Evolutionary conservation across 495 filamentous ascomycete genomes (phyloP).

Genomic region (Xanthoparmelia taractica): DNA sequence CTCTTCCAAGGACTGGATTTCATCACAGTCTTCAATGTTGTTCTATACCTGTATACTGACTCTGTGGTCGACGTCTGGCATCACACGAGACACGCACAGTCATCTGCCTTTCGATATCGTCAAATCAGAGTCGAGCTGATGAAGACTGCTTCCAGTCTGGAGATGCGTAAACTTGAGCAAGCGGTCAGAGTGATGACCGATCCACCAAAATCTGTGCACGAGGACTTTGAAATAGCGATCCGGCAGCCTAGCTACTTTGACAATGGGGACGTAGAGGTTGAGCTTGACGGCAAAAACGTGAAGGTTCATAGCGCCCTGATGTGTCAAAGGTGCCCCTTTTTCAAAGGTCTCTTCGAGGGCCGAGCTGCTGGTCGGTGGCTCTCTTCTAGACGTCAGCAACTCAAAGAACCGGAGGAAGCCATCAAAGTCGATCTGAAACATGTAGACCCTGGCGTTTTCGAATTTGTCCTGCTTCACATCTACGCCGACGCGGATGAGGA

Average conservation of each 20-base stretch:
- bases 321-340: slow-evolving; percentile 85
- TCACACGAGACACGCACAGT: slow-evolving; percentile 50
- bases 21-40: slow-evolving; percentile 66
- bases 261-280: slow-evolving; percentile 65
- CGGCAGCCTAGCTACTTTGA: slow-evolving; percentile 61
- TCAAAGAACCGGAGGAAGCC: slow-evolving; percentile 37
- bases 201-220: slow-evolving; percentile 53
- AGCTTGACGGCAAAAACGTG: slow-evolving; percentile 60
- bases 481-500: slow-evolving; percentile 77
- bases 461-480: slow-evolving; percentile 70
- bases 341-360: slow-evolving; percentile 79
- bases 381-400: slow-evolving; percentile 49
- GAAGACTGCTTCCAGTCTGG: slow-evolving; percentile 61
- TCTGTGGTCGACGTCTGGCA: slow-evolving; percentile 79
- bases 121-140: slow-evolving; percentile 76
- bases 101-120: slow-evolving; percentile 60
- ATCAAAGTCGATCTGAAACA: slow-evolving; percentile 78
- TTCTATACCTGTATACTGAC: slow-evolving; percentile 76
- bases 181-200: slow-evolving; percentile 65
- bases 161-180: slow-evolving; percentile 59
- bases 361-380: slow-evolving; percentile 80
- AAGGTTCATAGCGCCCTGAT: slow-evolving; percentile 68
- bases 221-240: slow-evolving; percentile 60
- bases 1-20: slow-evolving; percentile 62
- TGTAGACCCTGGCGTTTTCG: slow-evolving; percentile 61